Evolutionary conservation across 805 yeast genomes (phyloP), one percentile per base, ranked within the genome.

Genomic region (Suhomyces sp.): DNA sequence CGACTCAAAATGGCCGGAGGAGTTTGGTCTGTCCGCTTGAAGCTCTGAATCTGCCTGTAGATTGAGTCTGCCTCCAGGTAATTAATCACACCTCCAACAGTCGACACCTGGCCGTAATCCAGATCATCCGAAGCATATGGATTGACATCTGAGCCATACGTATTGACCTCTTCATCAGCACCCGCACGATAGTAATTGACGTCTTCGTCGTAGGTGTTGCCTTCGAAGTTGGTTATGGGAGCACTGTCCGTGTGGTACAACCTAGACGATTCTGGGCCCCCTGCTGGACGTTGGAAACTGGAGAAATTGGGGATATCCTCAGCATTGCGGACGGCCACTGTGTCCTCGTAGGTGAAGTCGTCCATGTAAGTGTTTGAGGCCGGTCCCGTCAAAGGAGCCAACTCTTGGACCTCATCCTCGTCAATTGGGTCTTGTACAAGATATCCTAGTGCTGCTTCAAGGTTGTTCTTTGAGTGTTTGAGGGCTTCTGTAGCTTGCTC

Each of bases 401-500:
- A 7, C 14, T 32, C 19, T 10, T 22, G 27, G 15, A 27, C 30
- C 13, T 32, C 29, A 25, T 30, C 33, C 13, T 43, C 50, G 10
- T 21, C 36, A 7, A 23, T 42, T 6, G 61, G 56, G 19, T 60
- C 65, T 4, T 54, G 58, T 39, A 71, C 67, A 13, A 74, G 54
- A 42, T 51, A 63, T 14, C 55, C 46, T 9, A 63, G 48, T 3
- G 73, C 72, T 5, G 46, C 48, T 24, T 55, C 55, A 3, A 65
- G 48, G 31, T 65, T 53, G 31, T 63, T 58, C 36, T 53, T 46
- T 9, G 60, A 33, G 17, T 35, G 11, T 28, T 53, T 34, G 31
- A 68, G 51, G 1, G 79, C 79, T 13, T 53, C 57, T 5, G 42
- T 37, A 4, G 73, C 63, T 37, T 63, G 59, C 15, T 59, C 68